A percentile compares a stretch with the other conserved stretches of the same genome.
Evolutionary conservation across 352 stramenopile species (phyloP).

Genomic region (Phytophthora cactorum): DNA sequence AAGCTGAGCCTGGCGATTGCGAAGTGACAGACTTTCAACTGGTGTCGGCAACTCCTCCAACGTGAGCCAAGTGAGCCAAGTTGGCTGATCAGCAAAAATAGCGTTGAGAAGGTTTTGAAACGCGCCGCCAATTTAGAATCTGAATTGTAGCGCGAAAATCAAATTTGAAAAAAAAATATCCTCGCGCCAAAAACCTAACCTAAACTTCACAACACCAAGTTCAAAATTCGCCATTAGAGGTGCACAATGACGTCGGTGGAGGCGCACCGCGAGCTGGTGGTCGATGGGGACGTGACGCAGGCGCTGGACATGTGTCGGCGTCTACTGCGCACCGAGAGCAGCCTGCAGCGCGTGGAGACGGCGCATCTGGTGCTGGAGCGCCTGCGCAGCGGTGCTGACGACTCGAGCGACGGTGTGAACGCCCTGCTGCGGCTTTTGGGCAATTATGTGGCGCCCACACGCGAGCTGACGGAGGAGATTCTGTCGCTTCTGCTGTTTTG

Average conservation of each 20-base stretch:
- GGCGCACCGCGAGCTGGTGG: slow-evolving; percentile 52
- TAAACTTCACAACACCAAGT: background rate
- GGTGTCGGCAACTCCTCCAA: slow-evolving; percentile 17
- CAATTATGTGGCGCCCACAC: slow-evolving; percentile 76
- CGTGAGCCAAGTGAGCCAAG: slow-evolving; percentile 20
- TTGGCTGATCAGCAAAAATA: slow-evolving; percentile 20
- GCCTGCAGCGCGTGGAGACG: slow-evolving; percentile 46
- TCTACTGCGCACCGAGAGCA: slow-evolving; percentile 57
- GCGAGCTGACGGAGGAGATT: slow-evolving; percentile 76
- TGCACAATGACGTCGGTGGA: slow-evolving; percentile 28
- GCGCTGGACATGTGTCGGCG: slow-evolving; percentile 60
- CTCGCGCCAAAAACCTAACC: background rate
- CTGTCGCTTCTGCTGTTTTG: slow-evolving; percentile 76
- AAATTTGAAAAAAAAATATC: slow-evolving; percentile 11
- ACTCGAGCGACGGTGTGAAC: slow-evolving; percentile 76
- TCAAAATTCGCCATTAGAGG: background rate
- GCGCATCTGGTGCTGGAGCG: slow-evolving; percentile 76
- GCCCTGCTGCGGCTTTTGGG: slow-evolving; percentile 73
- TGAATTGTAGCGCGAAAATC: slow-evolving; percentile 3
- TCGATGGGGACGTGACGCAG: slow-evolving; percentile 50
- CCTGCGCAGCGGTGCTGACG: slow-evolving; percentile 53
- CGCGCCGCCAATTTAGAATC: background rate
- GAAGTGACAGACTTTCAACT: slow-evolving; percentile 22
- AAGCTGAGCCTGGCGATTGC: slow-evolving; percentile 18
- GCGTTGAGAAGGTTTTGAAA: slow-evolving; percentile 27